phyloP scores from a whole-genome alignment of 768 basidiomycete species.

The Kwoniella dendrophila region DNA sequence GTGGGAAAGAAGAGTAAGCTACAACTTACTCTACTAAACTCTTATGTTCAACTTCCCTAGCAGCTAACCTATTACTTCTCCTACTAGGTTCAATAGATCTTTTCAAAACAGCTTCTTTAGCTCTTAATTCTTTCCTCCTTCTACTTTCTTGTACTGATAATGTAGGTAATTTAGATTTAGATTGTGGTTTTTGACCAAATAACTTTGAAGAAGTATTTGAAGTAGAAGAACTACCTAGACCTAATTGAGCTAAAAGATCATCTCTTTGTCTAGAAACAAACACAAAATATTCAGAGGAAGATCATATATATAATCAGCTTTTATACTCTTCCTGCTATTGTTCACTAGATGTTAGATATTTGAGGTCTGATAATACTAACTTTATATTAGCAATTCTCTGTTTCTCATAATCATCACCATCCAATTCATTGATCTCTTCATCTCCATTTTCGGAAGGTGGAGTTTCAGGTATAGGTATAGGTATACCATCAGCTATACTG shows the following conservation, averaged over 20 bases:
- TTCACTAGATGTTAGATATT: neutral
- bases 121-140: conserved; percentile 6
- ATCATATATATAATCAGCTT: neutral
- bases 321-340: neutral
- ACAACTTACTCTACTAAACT: neutral
- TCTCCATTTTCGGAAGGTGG: conserved; percentile 6
- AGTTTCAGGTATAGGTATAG: no score
- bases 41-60: conserved; percentile 12
- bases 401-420: conserved; percentile 42
- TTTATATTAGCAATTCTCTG: conserved; percentile 46
- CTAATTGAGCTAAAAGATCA: conserved; percentile 18
- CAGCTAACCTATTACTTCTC: conserved; percentile 32
- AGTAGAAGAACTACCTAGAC: conserved; percentile 10
- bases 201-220: neutral
- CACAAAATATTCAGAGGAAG: neutral
- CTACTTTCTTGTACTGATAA: conserved; percentile 10
- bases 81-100: conserved; percentile 19
- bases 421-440: conserved; percentile 27
- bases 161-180: conserved; percentile 7
- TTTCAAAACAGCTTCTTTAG: conserved; percentile 14
- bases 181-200: neutral
- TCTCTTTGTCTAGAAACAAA: conserved; percentile 19
- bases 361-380: conserved; percentile 16
- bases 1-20: neutral
- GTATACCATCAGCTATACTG: no score